Conservation (phyloP, 352 stramenopile genomes). For the Pythium graminicola region DNA sequence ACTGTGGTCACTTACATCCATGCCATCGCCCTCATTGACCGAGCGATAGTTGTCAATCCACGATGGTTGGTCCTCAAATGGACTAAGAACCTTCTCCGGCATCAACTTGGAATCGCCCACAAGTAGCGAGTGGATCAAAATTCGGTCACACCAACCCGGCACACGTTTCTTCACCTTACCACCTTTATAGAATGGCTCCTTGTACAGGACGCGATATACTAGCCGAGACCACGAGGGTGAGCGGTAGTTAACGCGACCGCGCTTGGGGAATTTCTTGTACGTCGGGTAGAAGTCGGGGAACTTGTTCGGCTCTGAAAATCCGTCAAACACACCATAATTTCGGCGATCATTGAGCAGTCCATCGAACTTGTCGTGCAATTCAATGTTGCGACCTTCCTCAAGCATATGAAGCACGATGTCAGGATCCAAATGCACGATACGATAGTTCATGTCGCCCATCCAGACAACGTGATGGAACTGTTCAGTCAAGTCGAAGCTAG, state of each 20-base stretch:
- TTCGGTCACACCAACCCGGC: conserved; percentile 82
- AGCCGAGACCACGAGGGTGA: conserved; percentile 60
- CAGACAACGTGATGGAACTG: conserved; percentile 88
- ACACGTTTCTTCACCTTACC: conserved; percentile 87
- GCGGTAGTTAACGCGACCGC: conserved; percentile 52
- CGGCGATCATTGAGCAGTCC: conserved; percentile 72
- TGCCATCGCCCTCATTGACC: conserved; percentile 72
- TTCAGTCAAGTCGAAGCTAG: conserved; percentile 76
- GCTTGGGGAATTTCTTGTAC: conserved; percentile 85
- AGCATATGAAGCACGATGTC: conserved; percentile 77
- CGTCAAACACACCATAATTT: conserved; percentile 69
- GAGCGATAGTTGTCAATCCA: conserved; percentile 79
- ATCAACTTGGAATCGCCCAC: conserved; percentile 75
- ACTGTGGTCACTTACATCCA: conserved; percentile 82
- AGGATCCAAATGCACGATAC: conserved; percentile 66
- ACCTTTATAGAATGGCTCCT: conserved; percentile 87
- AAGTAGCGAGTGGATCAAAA: conserved; percentile 75
- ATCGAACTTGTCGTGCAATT: conserved; percentile 83
- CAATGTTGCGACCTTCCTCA: conserved; percentile 59
- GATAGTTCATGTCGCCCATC: conserved; percentile 88
- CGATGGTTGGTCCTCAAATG: conserved; percentile 29
- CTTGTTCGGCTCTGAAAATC: conserved; percentile 76
- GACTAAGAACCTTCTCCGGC: conserved; percentile 66
- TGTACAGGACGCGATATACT: conserved; percentile 79
- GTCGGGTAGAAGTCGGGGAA: conserved; percentile 86